Evolutionary conservation across 257 asterid genomes (phyloP).

Genomic region (Ajuga chamaepitys): DNA sequence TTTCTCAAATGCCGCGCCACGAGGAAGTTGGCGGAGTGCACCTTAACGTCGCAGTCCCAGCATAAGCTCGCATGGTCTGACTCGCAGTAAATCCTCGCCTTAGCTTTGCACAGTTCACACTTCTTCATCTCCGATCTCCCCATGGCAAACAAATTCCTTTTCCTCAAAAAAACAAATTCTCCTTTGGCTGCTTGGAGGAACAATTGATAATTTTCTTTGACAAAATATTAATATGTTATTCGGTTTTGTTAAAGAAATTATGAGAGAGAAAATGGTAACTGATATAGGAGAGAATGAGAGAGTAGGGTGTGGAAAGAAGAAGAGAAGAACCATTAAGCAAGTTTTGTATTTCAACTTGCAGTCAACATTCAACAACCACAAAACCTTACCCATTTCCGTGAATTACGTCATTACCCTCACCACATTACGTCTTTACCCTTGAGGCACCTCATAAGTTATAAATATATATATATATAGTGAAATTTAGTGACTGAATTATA

Average conservation of each 20-base stretch:
- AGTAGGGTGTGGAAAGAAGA: background rate
- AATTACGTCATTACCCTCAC: constrained; percentile 13
- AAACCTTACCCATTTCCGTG: background rate
- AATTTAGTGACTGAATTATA: no score
- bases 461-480: no score
- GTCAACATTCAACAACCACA: constrained; percentile 20
- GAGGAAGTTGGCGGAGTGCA: constrained; percentile 75
- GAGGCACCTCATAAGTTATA: no score
- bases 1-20: constrained; percentile 70
- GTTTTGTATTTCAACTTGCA: constrained; percentile 10
- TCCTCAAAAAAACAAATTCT: no score
- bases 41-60: constrained; percentile 76
- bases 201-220: no score
- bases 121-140: constrained; percentile 38
- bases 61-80: constrained; percentile 73
- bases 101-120: constrained; percentile 54
- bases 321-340: background rate
- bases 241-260: background rate
- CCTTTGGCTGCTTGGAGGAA: no score
- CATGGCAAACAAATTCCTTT: background rate
- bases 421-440: no score
- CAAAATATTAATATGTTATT: background rate
- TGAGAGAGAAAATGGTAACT: constrained; percentile 6
- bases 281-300: constrained; percentile 2
- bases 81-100: constrained; percentile 59